phyloP scores from a whole-genome alignment of 192 early-diverging fungal species.

The Coemansia sp. region DNA sequence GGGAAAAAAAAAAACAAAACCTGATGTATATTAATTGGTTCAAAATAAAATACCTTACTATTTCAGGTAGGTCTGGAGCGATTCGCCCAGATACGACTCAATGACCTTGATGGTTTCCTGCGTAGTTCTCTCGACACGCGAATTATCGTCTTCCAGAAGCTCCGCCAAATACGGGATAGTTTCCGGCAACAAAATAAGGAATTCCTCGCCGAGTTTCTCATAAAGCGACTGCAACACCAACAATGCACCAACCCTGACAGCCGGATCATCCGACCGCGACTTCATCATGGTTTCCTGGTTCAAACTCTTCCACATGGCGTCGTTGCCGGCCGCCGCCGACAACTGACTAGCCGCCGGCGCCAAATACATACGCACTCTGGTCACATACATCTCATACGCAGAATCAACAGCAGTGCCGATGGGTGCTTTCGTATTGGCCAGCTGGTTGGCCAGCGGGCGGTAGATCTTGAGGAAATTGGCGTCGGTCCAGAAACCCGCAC shows the following conservation, averaged over 20 bases:
- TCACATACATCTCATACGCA: constrained; percentile 48
- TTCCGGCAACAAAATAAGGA: constrained; percentile 86
- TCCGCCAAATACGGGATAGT: constrained; percentile 94
- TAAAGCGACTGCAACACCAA: constrained; percentile 79
- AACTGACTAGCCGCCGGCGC: constrained; percentile 81
- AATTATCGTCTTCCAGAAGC: constrained; percentile 91
- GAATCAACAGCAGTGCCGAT: constrained; percentile 3
- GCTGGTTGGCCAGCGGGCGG: constrained; percentile 72
- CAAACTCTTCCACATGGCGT: constrained; percentile 83
- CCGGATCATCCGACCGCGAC: constrained; percentile 68
- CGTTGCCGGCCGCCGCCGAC: constrained; percentile 73
- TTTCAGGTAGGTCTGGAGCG: constrained; percentile 80
- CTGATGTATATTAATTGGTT: no score
- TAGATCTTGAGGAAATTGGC: constrained; percentile 76
- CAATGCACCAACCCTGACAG: constrained; percentile 72
- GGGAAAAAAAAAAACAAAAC: constrained; percentile 3
- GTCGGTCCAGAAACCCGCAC: constrained; percentile 65
- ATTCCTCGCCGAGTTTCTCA: constrained; percentile 87
- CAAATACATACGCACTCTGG: constrained; percentile 61
- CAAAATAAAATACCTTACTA: constrained; percentile 26
- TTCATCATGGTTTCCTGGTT: constrained; percentile 81
- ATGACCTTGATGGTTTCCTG: constrained; percentile 84
- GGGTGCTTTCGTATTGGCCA: constrained; percentile 58
- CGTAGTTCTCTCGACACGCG: constrained; percentile 75
- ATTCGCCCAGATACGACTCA: constrained; percentile 88